A percentile compares a stretch with the other conserved stretches of the same genome.
These are phyloP conservation scores for Nannizziopsis arthrosporioides DNA, from an alignment of 2,329 filamentous ascomycete species.

Conservation along the genomic window DNA sequence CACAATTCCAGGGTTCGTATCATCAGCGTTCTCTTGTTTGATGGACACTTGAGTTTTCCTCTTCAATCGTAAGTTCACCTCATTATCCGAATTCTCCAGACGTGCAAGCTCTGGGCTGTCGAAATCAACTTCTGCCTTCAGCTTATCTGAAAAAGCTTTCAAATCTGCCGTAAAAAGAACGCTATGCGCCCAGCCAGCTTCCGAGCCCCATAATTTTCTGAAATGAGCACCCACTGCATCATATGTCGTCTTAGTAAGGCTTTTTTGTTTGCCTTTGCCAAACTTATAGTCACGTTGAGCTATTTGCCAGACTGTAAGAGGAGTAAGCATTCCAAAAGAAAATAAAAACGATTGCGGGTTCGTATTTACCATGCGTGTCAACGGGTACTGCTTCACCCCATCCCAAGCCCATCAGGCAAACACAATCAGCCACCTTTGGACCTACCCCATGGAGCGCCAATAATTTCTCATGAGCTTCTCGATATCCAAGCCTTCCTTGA, in stretches of 20 bases:
- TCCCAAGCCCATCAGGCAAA: slow-evolving; percentile 88
- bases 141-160: slow-evolving; percentile 63
- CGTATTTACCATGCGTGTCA: slow-evolving; percentile 61
- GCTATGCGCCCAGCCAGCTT: slow-evolving; percentile 95
- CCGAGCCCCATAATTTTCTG: slow-evolving; percentile 74
- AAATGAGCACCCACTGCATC: slow-evolving; percentile 86
- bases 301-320: slow-evolving; percentile 75
- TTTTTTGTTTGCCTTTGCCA: slow-evolving; percentile 68
- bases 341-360: slow-evolving; percentile 8
- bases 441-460: slow-evolving; percentile 76
- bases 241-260: slow-evolving; percentile 78
- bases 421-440: slow-evolving; percentile 93
- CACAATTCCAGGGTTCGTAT: neutral
- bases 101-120: slow-evolving; percentile 12
- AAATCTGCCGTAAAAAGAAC: slow-evolving; percentile 92
- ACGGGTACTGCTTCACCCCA: slow-evolving; percentile 94
- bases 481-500: slow-evolving; percentile 54
- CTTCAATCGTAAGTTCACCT: neutral
- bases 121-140: slow-evolving; percentile 32
- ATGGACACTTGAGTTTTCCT: slow-evolving; percentile 5
- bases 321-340: slow-evolving; percentile 5
- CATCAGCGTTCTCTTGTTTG: slow-evolving; percentile 14
- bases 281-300: slow-evolving; percentile 93
- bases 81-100: neutral
- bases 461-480: slow-evolving; percentile 66